These are phyloP conservation scores for Leccinum ochraceum DNA, from an alignment of 768 basidiomycete genomes.

Conservation along the genomic window DNA sequence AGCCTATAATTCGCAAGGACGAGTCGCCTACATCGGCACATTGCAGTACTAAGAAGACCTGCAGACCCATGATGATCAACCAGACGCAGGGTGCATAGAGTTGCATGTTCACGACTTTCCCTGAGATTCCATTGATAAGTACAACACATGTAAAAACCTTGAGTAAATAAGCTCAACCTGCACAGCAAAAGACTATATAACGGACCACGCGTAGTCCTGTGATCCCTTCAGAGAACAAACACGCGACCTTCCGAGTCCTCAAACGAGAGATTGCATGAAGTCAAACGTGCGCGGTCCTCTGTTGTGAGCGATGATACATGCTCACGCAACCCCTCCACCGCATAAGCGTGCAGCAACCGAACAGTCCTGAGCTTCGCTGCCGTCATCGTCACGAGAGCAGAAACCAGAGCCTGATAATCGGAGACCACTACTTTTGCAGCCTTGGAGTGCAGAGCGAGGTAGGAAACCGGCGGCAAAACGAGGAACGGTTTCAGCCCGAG, in stretches of 20 bases:
- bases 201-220: background rate
- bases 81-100: background rate
- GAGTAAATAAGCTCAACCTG: background rate
- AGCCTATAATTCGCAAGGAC: background rate
- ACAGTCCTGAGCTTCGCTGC: constrained; percentile 22
- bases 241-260: constrained; percentile 25
- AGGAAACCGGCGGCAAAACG: constrained; percentile 27
- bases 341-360: constrained; percentile 21
- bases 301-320: constrained; percentile 1
- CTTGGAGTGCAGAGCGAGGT: constrained; percentile 26
- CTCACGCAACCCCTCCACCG: constrained; percentile 18
- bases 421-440: constrained; percentile 10
- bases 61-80: background rate
- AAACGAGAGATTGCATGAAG: constrained; percentile 18
- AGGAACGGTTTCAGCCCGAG: constrained; percentile 22
- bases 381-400: constrained; percentile 24
- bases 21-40: background rate
- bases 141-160: background rate
- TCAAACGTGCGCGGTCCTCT: constrained; percentile 11
- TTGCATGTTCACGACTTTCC: background rate
- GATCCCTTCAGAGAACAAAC: constrained; percentile 16
- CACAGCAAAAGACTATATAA: background rate
- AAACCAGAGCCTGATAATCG: constrained; percentile 21
- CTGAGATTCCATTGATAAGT: background rate
- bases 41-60: background rate